A percentile compares a stretch with the other conserved stretches of the same genome.
Evolutionary conservation across 106 monocot genomes (phyloP).

Genomic region (Dendrobium officinale): DNA sequence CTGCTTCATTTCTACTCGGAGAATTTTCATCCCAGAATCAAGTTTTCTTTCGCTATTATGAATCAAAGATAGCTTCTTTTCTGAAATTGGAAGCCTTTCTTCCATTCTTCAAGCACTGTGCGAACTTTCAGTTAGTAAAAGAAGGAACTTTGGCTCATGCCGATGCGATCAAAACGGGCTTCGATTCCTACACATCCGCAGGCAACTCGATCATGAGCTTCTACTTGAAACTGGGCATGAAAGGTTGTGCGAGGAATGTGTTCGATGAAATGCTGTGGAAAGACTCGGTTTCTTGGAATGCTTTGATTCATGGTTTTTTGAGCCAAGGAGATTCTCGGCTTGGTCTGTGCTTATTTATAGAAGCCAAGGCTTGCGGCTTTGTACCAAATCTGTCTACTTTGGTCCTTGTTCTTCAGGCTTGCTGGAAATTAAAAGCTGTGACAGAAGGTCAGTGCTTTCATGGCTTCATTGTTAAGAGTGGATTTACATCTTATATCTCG

Average conservation of each 20-base stretch:
- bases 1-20: background rate
- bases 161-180: conserved; percentile 45
- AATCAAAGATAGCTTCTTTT: conserved; percentile 6
- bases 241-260: conserved; percentile 23
- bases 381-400: conserved; percentile 50
- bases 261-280: conserved; percentile 36
- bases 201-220: conserved; percentile 68
- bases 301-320: conserved; percentile 52
- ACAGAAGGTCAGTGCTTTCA: conserved; percentile 36
- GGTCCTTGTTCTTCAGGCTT: conserved; percentile 60
- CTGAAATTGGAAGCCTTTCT: conserved; percentile 27
- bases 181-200: conserved; percentile 25
- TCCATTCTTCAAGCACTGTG: conserved; percentile 47
- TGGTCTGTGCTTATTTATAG: conserved; percentile 38
- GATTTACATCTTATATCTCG: conserved; percentile 21
- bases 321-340: conserved; percentile 10
- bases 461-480: conserved; percentile 36
- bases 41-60: conserved; percentile 18
- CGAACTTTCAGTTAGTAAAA: conserved; percentile 15
- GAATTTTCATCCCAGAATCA: conserved; percentile 5
- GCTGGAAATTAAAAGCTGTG: conserved; percentile 44
- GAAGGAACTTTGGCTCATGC: conserved; percentile 46
- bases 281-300: conserved; percentile 85
- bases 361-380: conserved; percentile 35
- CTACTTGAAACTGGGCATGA: conserved; percentile 50